Conservation (phyloP, 768 basidiomycete genomes). For the Floccularia luteovirens region DNA sequence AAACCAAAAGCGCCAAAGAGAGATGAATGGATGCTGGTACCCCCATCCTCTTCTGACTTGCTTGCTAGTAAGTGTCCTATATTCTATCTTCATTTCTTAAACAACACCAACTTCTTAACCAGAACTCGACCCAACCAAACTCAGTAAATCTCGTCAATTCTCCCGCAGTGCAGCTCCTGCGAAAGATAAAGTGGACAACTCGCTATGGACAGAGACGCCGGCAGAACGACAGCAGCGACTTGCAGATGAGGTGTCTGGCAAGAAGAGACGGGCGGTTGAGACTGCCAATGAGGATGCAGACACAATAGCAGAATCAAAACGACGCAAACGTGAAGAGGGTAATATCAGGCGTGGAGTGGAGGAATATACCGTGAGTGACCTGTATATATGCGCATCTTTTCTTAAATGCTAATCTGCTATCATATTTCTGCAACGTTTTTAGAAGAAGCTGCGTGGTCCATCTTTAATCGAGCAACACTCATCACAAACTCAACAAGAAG, state of each 20-base stretch:
- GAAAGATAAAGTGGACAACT: slow-evolving; percentile 41
- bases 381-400: neutral
- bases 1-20: slow-evolving; percentile 76
- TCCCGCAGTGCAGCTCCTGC: slow-evolving; percentile 45
- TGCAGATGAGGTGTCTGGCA: slow-evolving; percentile 93
- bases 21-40: slow-evolving; percentile 98
- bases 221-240: slow-evolving; percentile 85
- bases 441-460: slow-evolving; percentile 43
- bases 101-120: slow-evolving; percentile 1
- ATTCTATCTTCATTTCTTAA: neutral
- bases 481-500: slow-evolving; percentile 24
- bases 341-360: slow-evolving; percentile 66
- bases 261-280: slow-evolving; percentile 67
- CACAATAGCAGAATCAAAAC: slow-evolving; percentile 40
- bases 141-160: slow-evolving; percentile 77
- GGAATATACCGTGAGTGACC: slow-evolving; percentile 60
- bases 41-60: slow-evolving; percentile 76
- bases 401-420: neutral
- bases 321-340: slow-evolving; percentile 58
- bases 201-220: slow-evolving; percentile 97
- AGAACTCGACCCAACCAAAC: slow-evolving; percentile 85
- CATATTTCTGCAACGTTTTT: neutral
- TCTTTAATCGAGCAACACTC: slow-evolving; percentile 51
- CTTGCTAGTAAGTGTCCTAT: slow-evolving; percentile 46
- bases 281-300: slow-evolving; percentile 33